Base-by-base conservation (phyloP, 352 stramenopile species). In the Globisporangium lucens region DNA sequence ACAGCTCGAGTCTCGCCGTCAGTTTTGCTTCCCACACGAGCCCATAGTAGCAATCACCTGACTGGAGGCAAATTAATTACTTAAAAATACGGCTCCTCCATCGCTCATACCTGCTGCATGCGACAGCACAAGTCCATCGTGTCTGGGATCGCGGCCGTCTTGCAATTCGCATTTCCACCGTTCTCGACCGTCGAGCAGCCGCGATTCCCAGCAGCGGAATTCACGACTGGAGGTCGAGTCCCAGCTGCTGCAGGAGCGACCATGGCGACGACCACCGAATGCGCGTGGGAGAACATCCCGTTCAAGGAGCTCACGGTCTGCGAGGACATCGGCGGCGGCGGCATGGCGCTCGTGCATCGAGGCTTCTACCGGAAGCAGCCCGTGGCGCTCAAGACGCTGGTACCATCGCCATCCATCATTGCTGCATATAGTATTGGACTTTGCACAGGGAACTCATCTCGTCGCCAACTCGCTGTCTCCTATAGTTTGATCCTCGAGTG, bases 301-400 rank as follows among this genome's bases (percentile, higher is more conserved):
- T 95, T 96, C 75, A 65, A 74, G 4, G 89, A 97, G 22, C 74
- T 97, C 60, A 85, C 78, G 1, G 65, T 98, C 10, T 89, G 80
- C 52, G 89, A 97, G 63, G 75, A 78, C 24, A 97, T 98, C 24
- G 89, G 90, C 6, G 91, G 92, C 27, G 92, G 91, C 35, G 90
- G 91, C n/a, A 87, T 97, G 5, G 92, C 88, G 13, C 72, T 98
- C n/a, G 89, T 98, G 43, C 84, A 97, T 63, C 79, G 87, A 3
- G 92, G 89, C 20, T 89, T 82, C 61, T 97, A 89, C 61, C 75
- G 77, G 22, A 85, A 79, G 17, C 67, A 82, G 13, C 75, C 76
- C 2, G 88, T 98, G 15, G 92, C 92, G 5, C 70, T 98, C 57
- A 98, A 98, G 71, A 96, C 87, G 2, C 79, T 98, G 51, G 91